Percentiles rank a stretch among this genome's conserved stretches.
Conservation (phyloP, 75 land plant species). For the Picea glauca region DNA sequence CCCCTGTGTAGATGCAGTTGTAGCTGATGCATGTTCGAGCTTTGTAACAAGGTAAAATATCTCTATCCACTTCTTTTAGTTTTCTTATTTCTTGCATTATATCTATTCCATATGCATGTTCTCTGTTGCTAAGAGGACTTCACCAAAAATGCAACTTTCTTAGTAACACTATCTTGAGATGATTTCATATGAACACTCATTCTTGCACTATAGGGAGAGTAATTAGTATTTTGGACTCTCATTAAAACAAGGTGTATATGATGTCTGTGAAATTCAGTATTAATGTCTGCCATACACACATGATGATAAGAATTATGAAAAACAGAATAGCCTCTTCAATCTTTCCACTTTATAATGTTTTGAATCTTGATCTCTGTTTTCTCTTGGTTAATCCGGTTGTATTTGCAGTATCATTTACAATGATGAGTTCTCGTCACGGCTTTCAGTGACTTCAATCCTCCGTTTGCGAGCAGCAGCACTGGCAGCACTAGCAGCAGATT, state of each 20-base stretch:
- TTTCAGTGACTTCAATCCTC: constrained; percentile 72
- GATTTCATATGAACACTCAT: not conserved
- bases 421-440: constrained; percentile 86
- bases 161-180: not conserved
- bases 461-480: constrained; percentile 77
- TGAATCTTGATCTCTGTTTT: not conserved
- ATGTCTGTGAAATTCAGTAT: not conserved
- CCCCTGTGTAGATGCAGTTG: constrained; percentile 81
- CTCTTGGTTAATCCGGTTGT: not conserved
- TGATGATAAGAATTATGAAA: not conserved
- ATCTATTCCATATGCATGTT: not conserved
- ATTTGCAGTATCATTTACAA: constrained; percentile 79
- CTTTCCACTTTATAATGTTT: not conserved
- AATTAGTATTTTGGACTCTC: not conserved
- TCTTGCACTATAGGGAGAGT: not conserved
- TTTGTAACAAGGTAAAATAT: constrained; percentile 79
- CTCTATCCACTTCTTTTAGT: not conserved
- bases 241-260: not conserved
- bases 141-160: not conserved
- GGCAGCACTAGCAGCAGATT: constrained; percentile 59
- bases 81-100: constrained; percentile 1
- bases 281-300: not conserved
- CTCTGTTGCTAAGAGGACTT: not conserved
- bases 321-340: not conserved
- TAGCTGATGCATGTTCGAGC: constrained; percentile 80